A percentile compares a stretch with the other conserved stretches of the same genome.
These are phyloP conservation scores for Paecilomyces niveus DNA, from an alignment of 2,329 filamentous ascomycete genomes.

Conservation along the genomic window DNA sequence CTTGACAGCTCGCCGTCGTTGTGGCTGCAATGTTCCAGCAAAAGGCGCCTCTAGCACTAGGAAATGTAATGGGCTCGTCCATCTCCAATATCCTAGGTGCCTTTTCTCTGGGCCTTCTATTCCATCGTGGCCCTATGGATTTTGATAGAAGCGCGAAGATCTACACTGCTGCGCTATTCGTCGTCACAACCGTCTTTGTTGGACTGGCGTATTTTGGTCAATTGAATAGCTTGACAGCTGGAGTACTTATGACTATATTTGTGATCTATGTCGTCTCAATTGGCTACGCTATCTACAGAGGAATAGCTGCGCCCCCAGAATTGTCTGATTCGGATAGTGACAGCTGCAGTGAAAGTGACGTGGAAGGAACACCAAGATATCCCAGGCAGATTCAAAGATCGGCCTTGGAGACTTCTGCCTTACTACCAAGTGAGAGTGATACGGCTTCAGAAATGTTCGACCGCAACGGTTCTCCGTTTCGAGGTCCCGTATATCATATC, in stretches of 20 bases:
- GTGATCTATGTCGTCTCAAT: constrained; percentile 39
- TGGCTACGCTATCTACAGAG: constrained; percentile 39
- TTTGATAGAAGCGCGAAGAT: constrained; percentile 46
- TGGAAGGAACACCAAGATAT: constrained; percentile 15
- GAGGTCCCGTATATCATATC: constrained; percentile 31
- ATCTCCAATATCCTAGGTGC: constrained; percentile 52
- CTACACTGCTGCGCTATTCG: constrained; percentile 39
- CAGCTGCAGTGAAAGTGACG: constrained; percentile 20
- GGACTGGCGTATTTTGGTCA: constrained; percentile 27
- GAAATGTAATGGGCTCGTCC: constrained; percentile 49
- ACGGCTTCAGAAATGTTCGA: too few species aligned
- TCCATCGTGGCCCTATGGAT: constrained; percentile 21
- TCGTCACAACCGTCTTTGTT: constrained; percentile 34
- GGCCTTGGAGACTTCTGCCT: constrained; percentile 12
- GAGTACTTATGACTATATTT: constrained; percentile 37
- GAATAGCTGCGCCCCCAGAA: constrained; percentile 35
- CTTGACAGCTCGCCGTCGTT: constrained; percentile 41
- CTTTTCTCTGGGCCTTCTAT: constrained; percentile 47
- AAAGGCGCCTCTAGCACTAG: constrained; percentile 43
- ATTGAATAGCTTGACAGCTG: constrained; percentile 30
- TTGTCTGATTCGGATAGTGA: constrained; percentile 39
- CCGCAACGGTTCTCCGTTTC: constrained; percentile 1
- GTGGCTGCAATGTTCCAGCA: constrained; percentile 41
- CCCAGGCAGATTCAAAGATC: constrained; percentile 3
- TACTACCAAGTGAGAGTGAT: constrained; percentile 2